Evolutionary conservation across 345 rosid species (phyloP).

Genomic region (Reutealis trisperma): DNA sequence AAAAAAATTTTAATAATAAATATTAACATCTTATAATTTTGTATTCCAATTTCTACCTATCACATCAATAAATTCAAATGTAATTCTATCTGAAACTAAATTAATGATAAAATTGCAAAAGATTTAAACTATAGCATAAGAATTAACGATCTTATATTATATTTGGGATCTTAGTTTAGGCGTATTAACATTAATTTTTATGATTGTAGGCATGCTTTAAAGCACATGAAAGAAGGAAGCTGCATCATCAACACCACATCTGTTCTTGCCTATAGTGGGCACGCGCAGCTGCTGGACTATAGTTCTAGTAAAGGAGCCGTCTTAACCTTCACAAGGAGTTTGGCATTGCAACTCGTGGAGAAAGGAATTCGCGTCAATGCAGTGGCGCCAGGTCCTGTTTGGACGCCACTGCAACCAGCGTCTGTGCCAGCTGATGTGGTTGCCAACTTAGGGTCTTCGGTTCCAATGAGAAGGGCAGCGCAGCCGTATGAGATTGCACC

Average conservation of each 20-base stretch:
- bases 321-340: slow-evolving; percentile 11
- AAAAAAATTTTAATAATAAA: no score
- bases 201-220: slow-evolving; percentile 4
- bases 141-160: no score
- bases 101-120: no score
- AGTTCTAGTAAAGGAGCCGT: slow-evolving; percentile 17
- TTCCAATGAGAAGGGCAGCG: slow-evolving; percentile 9
- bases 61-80: no score
- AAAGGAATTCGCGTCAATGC: slow-evolving; percentile 14
- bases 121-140: no score
- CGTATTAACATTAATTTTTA: no score
- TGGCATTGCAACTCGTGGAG: neutral
- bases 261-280: neutral
- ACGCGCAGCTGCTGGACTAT: neutral
- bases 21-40: no score
- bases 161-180: no score
- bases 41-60: no score
- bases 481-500: slow-evolving; percentile 23
- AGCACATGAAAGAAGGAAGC: slow-evolving; percentile 19
- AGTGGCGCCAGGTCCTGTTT: slow-evolving; percentile 20
- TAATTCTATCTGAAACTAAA: no score
- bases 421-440: slow-evolving; percentile 9
- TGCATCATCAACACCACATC: slow-evolving; percentile 12
- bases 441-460: neutral
- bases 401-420: slow-evolving; percentile 17